Conservation (phyloP, 495 filamentous ascomycete species). For the Hypoxylon trugodes region DNA sequence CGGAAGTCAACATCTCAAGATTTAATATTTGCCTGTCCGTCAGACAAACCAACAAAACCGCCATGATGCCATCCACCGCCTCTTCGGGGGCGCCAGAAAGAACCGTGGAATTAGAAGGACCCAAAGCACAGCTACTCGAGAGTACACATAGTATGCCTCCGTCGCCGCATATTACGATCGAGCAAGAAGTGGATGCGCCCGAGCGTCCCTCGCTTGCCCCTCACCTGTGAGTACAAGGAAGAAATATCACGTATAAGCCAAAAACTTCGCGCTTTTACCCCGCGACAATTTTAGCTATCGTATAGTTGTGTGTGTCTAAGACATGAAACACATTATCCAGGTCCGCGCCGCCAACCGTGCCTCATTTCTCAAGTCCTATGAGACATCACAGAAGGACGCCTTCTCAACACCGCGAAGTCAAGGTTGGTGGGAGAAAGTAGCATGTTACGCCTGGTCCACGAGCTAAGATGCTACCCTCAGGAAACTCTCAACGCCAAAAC, state of each 20-base stretch:
- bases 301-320: constrained; percentile 20
- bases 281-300: constrained; percentile 26
- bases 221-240: constrained; percentile 44
- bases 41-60: constrained; percentile 17
- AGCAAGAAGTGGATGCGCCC: constrained; percentile 41
- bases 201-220: constrained; percentile 32
- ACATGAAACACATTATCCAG: constrained; percentile 35
- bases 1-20: not conserved
- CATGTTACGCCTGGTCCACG: not conserved
- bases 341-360: constrained; percentile 50
- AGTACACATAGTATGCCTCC: constrained; percentile 25
- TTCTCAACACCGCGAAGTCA: constrained; percentile 75
- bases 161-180: constrained; percentile 52
- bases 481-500: constrained; percentile 93
- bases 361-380: constrained; percentile 67
- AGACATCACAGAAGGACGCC: constrained; percentile 79
- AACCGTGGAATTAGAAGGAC: constrained; percentile 7
- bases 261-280: constrained; percentile 19
- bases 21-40: not conserved
- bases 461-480: constrained; percentile 49
- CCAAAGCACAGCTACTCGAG: constrained; percentile 12
- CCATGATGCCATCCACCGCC: constrained; percentile 25
- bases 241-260: constrained; percentile 1
- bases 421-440: constrained; percentile 55
- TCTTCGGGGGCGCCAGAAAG: constrained; percentile 8